Percentiles rank a stretch among this genome's conserved stretches.
phyloP scores from a whole-genome alignment of 495 filamentous ascomycete species.

The Penicillium canariense region DNA sequence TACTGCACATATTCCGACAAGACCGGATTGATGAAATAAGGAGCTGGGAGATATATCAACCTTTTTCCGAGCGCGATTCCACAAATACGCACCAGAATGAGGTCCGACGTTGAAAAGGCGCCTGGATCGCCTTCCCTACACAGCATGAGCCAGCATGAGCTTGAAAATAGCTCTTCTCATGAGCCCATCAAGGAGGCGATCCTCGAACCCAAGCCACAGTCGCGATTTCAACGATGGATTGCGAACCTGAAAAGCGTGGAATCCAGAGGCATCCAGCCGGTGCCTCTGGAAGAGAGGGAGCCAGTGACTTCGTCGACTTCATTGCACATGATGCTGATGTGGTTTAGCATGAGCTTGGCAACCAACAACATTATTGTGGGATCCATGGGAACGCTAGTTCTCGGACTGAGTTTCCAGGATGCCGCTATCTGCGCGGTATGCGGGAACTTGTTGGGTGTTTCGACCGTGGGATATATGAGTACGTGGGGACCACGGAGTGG shows the following conservation, averaged over 20 bases:
- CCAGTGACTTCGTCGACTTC: conserved; percentile 32
- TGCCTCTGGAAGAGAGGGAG: conserved; percentile 54
- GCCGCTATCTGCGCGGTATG: conserved; percentile 62
- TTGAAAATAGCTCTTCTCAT: conserved; percentile 21
- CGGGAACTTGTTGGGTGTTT: conserved; percentile 57
- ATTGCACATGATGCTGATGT: conserved; percentile 64
- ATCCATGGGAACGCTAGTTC: conserved; percentile 64
- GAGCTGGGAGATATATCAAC: too few relatives aligned
- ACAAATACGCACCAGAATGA: conserved; percentile 10
- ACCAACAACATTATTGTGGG: conserved; percentile 71
- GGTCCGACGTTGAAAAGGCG: conserved; percentile 23
- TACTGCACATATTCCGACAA: background rate
- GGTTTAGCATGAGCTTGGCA: conserved; percentile 71
- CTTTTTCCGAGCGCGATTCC: background rate
- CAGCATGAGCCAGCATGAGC: conserved; percentile 17
- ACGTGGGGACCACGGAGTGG: conserved; percentile 72
- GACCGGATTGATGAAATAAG: background rate
- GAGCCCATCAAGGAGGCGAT: conserved; percentile 11
- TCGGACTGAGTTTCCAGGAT: conserved; percentile 64
- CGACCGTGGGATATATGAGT: conserved; percentile 66
- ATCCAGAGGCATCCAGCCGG: conserved; percentile 64
- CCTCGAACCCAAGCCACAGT: conserved; percentile 11
- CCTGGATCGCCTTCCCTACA: conserved; percentile 15
- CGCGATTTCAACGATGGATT: conserved; percentile 30
- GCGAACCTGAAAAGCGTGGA: conserved; percentile 55